A percentile compares a stretch with the other conserved stretches of the same genome.
Conservation (phyloP, 208 protist genomes). For the Leishmania major region DNA sequence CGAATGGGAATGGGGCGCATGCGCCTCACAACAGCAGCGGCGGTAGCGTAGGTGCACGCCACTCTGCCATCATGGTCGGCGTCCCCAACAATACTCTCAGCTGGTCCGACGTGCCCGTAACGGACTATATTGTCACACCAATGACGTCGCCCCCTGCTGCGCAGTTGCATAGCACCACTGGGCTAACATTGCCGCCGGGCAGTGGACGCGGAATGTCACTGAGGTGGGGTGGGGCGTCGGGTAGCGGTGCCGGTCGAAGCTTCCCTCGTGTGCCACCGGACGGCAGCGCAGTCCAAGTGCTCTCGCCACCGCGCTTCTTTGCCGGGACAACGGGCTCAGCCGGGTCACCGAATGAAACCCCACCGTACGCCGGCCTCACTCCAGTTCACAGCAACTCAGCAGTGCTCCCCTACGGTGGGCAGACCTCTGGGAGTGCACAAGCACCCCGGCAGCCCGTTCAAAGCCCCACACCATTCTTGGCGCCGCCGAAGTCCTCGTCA, state of each 20-base stretch:
- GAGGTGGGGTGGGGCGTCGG: background rate
- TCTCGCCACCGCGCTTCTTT: background rate
- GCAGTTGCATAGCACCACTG: constrained; percentile 7
- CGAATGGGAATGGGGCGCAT: background rate
- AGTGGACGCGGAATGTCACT: background rate
- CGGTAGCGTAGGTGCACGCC: background rate
- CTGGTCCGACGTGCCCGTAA: constrained; percentile 17
- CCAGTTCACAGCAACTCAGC: background rate
- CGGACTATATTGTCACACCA: constrained; percentile 21
- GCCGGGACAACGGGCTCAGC: background rate
- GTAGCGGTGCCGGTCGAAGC: background rate
- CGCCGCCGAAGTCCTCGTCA: background rate
- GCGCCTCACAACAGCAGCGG: background rate
- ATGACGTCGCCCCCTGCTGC: constrained; percentile 9
- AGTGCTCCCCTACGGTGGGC: background rate
- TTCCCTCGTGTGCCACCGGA: background rate
- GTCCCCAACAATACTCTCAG: constrained; percentile 7
- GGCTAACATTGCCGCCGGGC: background rate
- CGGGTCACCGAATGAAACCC: background rate
- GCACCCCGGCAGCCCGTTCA: background rate
- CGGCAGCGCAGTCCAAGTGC: background rate
- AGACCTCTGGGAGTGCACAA: background rate
- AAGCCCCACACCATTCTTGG: constrained; percentile 1
- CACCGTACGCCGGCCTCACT: constrained; percentile 1
- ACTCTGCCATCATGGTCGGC: background rate